Percentiles rank a stretch among this genome's conserved stretches.
Evolutionary conservation across 2,329 filamentous ascomycete genomes (phyloP).

Genomic region (Penicillium sp.): DNA sequence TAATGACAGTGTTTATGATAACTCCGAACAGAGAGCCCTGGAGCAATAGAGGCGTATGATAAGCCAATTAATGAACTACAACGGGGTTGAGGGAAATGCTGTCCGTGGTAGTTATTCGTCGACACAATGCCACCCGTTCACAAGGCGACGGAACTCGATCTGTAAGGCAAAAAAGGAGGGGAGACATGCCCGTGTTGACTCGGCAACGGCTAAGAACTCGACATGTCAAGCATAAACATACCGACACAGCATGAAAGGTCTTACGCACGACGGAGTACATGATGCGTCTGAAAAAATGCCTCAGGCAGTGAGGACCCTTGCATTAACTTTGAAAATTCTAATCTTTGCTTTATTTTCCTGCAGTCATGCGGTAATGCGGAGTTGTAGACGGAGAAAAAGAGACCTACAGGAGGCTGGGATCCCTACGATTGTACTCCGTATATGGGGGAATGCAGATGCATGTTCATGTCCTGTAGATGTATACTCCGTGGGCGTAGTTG

Average conservation of each 20-base stretch:
- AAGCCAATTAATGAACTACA: neutral
- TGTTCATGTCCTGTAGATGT: slow-evolving; percentile 1
- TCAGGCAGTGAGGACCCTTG: slow-evolving; percentile 4
- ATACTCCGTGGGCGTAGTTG: neutral
- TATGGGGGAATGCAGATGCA: slow-evolving; percentile 7
- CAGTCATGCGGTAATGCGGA: slow-evolving; percentile 5
- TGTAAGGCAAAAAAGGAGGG: slow-evolving; percentile 3
- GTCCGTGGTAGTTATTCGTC: neutral
- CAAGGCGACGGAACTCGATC: neutral
- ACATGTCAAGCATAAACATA: neutral
- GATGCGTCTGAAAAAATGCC: neutral
- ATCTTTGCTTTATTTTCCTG: slow-evolving; percentile 4
- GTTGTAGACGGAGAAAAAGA: slow-evolving; percentile 18
- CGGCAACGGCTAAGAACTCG: slow-evolving; percentile 2
- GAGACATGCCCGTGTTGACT: slow-evolving; percentile 4
- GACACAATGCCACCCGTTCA: neutral
- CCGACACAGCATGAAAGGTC: neutral
- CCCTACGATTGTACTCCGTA: slow-evolving; percentile 5
- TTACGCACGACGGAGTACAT: neutral
- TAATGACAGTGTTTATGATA: neutral
- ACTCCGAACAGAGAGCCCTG: neutral
- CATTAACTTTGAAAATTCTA: slow-evolving; percentile 8
- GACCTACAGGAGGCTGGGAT: slow-evolving; percentile 15
- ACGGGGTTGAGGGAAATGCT: neutral
- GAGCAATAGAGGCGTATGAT: too few species aligned